Evolutionary conservation across 2,329 filamentous ascomycete species (phyloP).

Genomic region (Grosmannia huntii): DNA sequence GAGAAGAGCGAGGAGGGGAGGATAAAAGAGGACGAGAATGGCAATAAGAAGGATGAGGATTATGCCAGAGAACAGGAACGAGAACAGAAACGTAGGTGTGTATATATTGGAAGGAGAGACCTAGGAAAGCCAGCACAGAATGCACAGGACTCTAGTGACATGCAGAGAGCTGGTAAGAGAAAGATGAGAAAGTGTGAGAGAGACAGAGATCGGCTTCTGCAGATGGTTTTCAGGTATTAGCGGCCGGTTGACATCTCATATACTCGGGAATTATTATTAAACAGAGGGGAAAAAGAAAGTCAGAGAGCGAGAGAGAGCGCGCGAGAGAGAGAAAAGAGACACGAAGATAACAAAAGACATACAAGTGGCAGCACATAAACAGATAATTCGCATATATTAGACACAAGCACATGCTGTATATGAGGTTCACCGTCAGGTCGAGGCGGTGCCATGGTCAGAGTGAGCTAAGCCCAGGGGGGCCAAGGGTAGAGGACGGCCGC

Average conservation of each 20-base stretch:
- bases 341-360: conserved; percentile 1
- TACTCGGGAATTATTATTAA: neutral
- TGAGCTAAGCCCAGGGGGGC: conserved; percentile 6
- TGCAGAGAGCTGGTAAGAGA: neutral
- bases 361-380: conserved; percentile 1
- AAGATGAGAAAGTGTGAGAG: neutral
- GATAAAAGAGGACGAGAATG: neutral
- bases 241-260: neutral
- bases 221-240: neutral
- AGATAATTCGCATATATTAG: neutral
- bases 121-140: neutral
- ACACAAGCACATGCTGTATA: neutral
- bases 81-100: neutral
- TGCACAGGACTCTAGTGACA: neutral
- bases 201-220: neutral
- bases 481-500: neutral
- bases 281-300: neutral
- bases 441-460: conserved; percentile 5
- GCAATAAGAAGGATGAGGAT: neutral
- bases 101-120: neutral
- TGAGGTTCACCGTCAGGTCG: conserved; percentile 5
- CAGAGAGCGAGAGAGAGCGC: neutral
- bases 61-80: neutral
- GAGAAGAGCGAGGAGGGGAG: neutral
- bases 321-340: neutral